A percentile compares a stretch with the other conserved stretches of the same genome.
Conservation (phyloP, 2,329 filamentous ascomycete genomes). For the Macrophomina tecta region DNA sequence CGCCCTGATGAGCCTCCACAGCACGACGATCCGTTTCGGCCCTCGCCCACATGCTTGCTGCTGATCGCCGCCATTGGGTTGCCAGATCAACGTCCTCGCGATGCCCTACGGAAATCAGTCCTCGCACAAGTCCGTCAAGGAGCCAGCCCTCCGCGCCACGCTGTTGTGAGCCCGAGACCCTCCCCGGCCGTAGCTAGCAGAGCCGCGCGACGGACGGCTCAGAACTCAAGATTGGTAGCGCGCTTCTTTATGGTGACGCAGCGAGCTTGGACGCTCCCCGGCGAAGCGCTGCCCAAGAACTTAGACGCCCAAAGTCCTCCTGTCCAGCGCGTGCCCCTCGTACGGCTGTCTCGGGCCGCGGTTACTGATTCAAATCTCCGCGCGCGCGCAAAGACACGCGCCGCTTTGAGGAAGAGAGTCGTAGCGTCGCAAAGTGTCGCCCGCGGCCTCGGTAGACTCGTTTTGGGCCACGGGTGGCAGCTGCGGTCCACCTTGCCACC, state of each 20-base stretch:
- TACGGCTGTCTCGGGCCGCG: slow-evolving; percentile 19
- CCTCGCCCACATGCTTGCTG: slow-evolving; percentile 24
- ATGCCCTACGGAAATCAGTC: neutral
- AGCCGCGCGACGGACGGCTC: slow-evolving; percentile 9
- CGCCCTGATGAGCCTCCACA: neutral
- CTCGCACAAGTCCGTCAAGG: neutral
- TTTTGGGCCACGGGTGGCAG: neutral
- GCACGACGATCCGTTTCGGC: slow-evolving; percentile 17
- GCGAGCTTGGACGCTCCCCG: slow-evolving; percentile 9
- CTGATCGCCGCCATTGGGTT: slow-evolving; percentile 17
- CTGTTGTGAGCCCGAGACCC: neutral
- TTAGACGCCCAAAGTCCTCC: slow-evolving; percentile 21
- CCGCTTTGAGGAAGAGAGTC: slow-evolving; percentile 12
- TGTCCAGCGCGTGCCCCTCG: slow-evolving; percentile 11
- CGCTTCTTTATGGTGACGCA: neutral
- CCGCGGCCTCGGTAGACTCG: neutral
- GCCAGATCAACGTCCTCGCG: slow-evolving; percentile 15
- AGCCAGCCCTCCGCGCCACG: neutral
- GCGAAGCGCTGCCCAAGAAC: slow-evolving; percentile 16
- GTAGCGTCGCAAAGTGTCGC: slow-evolving; percentile 21
- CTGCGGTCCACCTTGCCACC: slow-evolving; percentile 14
- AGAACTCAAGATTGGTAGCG: slow-evolving; percentile 7
- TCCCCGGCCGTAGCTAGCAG: slow-evolving; percentile 1
- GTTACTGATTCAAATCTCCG: slow-evolving; percentile 21
- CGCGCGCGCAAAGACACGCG: slow-evolving; percentile 9